Evolutionary conservation across 805 yeast species (phyloP).

Genomic region (Pichia kluyveri): DNA sequence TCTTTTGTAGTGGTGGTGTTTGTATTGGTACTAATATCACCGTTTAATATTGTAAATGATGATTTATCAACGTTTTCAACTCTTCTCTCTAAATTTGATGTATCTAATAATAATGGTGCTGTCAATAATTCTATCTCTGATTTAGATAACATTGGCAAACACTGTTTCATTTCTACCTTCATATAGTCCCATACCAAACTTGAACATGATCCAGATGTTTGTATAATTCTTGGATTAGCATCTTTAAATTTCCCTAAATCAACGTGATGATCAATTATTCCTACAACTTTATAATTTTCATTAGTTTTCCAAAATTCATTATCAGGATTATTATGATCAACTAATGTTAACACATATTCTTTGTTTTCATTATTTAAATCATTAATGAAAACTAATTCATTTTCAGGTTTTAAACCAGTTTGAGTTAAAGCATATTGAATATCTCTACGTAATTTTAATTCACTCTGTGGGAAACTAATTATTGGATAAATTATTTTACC

Average conservation of each 20-base stretch:
- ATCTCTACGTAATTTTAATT: conserved; percentile 64
- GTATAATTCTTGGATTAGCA: conserved; percentile 54
- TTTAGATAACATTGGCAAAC: background rate
- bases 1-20: background rate
- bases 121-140: background rate
- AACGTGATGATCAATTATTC: conserved; percentile 83
- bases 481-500: conserved; percentile 48
- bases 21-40: background rate
- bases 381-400: conserved; percentile 54
- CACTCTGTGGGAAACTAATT: conserved; percentile 60
- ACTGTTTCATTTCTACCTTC: background rate
- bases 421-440: conserved; percentile 43
- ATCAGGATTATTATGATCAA: conserved; percentile 59
- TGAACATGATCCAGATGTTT: conserved; percentile 69
- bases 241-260: conserved; percentile 47
- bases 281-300: conserved; percentile 30
- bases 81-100: background rate
- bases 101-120: background rate
- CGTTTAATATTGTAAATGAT: background rate
- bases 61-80: background rate
- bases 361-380: conserved; percentile 36
- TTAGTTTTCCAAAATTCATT: conserved; percentile 6
- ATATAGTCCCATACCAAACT: conserved; percentile 39
- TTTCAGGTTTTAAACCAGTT: conserved; percentile 34
- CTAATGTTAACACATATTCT: conserved; percentile 31